Conservation (phyloP, 2,329 filamentous ascomycete species). For the Sarocladium strictum region DNA sequence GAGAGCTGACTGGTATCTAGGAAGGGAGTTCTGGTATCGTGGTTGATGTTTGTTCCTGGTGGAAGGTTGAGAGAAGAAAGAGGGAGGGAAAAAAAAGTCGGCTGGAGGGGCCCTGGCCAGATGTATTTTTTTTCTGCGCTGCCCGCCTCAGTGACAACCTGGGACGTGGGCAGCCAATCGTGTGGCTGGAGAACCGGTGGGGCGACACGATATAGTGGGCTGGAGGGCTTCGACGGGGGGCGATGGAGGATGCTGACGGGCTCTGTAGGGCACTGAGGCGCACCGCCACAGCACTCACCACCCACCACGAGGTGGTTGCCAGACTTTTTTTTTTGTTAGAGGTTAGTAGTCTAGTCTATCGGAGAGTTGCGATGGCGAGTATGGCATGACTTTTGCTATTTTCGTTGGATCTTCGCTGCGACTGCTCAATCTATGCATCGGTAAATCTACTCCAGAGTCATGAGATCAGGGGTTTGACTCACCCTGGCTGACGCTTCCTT, state of each 20-base stretch:
- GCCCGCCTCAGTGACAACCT: constrained; percentile 14
- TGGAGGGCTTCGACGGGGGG: background rate
- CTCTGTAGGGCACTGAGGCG: constrained; percentile 1
- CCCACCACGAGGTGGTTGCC: constrained; percentile 10
- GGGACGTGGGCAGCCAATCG: constrained; percentile 12
- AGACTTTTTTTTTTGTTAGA: constrained; percentile 10
- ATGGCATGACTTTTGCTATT: background rate
- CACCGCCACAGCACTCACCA: constrained; percentile 10
- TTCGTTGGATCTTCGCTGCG: background rate
- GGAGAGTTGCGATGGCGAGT: background rate
- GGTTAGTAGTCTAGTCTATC: too few relatives aligned
- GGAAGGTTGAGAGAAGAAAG: constrained; percentile 20
- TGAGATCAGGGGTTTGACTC: background rate
- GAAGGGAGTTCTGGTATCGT: constrained; percentile 27
- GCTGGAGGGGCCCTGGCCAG: constrained; percentile 31
- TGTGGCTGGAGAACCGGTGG: constrained; percentile 11
- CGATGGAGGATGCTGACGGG: background rate
- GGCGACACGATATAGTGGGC: constrained; percentile 5
- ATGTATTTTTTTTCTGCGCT: constrained; percentile 26
- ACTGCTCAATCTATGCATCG: background rate
- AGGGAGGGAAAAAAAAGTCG: constrained; percentile 31
- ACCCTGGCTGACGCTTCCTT: background rate
- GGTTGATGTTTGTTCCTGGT: constrained; percentile 24
- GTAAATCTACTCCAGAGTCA: background rate
- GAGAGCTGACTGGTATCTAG: constrained; percentile 37